These are phyloP conservation scores for Paracoccidioides brasiliensis DNA, from an alignment of 2,329 filamentous ascomycete genomes.

Conservation along the genomic window DNA sequence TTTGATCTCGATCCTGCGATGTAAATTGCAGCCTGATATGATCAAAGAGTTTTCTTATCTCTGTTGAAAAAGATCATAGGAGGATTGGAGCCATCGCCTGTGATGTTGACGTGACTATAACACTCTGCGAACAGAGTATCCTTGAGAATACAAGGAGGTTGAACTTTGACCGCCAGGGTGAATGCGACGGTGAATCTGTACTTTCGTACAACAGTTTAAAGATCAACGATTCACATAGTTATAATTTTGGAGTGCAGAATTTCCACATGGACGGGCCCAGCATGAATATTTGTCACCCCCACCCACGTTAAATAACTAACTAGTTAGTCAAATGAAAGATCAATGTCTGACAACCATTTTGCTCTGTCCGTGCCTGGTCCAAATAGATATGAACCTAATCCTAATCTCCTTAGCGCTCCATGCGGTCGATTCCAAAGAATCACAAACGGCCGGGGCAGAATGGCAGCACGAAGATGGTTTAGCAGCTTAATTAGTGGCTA, in stretches of 20 bases:
- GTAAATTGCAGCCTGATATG: not conserved
- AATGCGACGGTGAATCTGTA: not conserved
- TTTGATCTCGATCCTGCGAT: conserved; percentile 1
- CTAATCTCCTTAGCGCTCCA: not conserved
- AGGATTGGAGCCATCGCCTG: not conserved
- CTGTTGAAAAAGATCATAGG: not conserved
- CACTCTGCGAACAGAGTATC: not conserved
- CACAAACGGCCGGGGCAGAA: not conserved
- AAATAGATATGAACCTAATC: not conserved
- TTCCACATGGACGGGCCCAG: not conserved
- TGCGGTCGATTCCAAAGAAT: not conserved
- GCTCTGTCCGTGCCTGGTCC: not conserved
- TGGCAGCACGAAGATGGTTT: not conserved
- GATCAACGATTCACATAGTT: not conserved
- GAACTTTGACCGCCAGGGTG: not conserved
- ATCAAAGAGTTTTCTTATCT: not conserved
- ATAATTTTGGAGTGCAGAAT: not conserved
- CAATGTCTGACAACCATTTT: not conserved
- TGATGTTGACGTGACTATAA: not conserved
- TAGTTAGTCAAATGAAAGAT: not conserved
- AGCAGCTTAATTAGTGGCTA: not conserved
- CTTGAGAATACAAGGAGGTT: not conserved
- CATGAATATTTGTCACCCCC: not conserved
- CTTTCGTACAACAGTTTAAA: not conserved
- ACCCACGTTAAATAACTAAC: not conserved